A percentile compares a stretch with the other conserved stretches of the same genome.
These are phyloP conservation scores for Phylloporus gajari DNA, from an alignment of 1,284 basidiomycete species.

Conservation along the genomic window DNA sequence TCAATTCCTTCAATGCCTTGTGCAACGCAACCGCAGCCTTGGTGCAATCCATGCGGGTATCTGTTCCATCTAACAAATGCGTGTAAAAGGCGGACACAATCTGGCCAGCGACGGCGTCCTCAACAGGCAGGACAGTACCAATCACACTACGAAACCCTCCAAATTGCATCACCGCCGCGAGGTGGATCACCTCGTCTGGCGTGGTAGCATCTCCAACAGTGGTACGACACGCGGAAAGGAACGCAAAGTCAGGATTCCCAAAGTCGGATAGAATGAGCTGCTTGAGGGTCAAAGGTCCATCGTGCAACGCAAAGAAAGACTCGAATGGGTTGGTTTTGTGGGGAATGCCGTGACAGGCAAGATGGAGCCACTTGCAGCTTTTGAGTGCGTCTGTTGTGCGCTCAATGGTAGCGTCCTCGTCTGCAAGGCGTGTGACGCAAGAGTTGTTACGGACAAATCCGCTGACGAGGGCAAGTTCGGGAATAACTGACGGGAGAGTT, in stretches of 20 bases:
- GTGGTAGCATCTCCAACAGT: constrained; percentile 27
- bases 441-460: constrained; percentile 5
- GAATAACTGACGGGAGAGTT: constrained; percentile 2
- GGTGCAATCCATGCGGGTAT: constrained; percentile 7
- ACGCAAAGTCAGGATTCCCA: constrained; percentile 45
- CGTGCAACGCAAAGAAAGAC: constrained; percentile 34
- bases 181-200: constrained; percentile 45
- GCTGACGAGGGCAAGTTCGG: constrained; percentile 12
- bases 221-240: constrained; percentile 48
- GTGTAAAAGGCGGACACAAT: constrained; percentile 15
- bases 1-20: constrained; percentile 13
- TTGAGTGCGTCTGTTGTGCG: background rate
- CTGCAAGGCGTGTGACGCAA: background rate
- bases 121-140: constrained; percentile 13
- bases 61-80: constrained; percentile 7
- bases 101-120: constrained; percentile 11
- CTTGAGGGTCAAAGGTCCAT: constrained; percentile 31
- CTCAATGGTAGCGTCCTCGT: constrained; percentile 5
- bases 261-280: constrained; percentile 36
- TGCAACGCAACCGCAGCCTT: constrained; percentile 6
- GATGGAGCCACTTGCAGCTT: constrained; percentile 26
- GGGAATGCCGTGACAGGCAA: constrained; percentile 31
- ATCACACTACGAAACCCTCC: constrained; percentile 18
- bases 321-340: constrained; percentile 29
- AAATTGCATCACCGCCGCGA: constrained; percentile 18